Evolutionary conservation across 306 rosid genomes (phyloP).

Genomic region (Inga oerstediana): DNA sequence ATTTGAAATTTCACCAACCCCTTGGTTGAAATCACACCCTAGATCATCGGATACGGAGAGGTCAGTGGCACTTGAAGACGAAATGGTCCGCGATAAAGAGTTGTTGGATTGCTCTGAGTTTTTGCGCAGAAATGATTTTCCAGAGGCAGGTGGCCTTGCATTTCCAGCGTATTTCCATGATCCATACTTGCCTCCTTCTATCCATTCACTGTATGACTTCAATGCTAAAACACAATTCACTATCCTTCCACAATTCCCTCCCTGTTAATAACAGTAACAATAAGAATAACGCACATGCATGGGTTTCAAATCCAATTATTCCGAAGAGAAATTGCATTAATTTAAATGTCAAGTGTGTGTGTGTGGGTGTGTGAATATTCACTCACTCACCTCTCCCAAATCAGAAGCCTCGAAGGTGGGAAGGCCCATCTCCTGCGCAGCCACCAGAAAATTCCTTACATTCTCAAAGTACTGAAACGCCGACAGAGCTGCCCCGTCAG

Average conservation of each 20-base stretch:
- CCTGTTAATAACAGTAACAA: slow-evolving; percentile 44
- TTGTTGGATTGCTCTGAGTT: slow-evolving; percentile 69
- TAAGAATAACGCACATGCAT: not conserved
- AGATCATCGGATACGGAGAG: slow-evolving; percentile 30
- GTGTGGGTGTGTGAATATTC: not conserved
- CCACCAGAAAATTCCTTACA: slow-evolving; percentile 51
- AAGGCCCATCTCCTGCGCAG: slow-evolving; percentile 49
- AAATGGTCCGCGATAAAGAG: slow-evolving; percentile 40
- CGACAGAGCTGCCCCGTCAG: slow-evolving; percentile 51
- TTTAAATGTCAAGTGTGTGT: not conserved
- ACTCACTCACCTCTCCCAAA: slow-evolving; percentile 70
- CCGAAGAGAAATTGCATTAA: no score
- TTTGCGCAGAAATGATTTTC: slow-evolving; percentile 52
- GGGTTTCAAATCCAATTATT: not conserved
- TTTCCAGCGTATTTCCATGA: slow-evolving; percentile 61
- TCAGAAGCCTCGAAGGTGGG: slow-evolving; percentile 90
- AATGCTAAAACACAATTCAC: slow-evolving; percentile 81
- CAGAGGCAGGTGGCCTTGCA: slow-evolving; percentile 52
- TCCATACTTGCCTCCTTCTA: slow-evolving; percentile 64
- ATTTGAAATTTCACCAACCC: not conserved
- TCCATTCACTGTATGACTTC: slow-evolving; percentile 73
- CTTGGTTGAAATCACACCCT: not conserved
- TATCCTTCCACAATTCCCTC: slow-evolving; percentile 83
- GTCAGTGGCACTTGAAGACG: slow-evolving; percentile 50
- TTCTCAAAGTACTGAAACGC: slow-evolving; percentile 50